Base-by-base conservation (phyloP, 2,329 filamentous ascomycete species). In the Aspergillus bombycis region DNA sequence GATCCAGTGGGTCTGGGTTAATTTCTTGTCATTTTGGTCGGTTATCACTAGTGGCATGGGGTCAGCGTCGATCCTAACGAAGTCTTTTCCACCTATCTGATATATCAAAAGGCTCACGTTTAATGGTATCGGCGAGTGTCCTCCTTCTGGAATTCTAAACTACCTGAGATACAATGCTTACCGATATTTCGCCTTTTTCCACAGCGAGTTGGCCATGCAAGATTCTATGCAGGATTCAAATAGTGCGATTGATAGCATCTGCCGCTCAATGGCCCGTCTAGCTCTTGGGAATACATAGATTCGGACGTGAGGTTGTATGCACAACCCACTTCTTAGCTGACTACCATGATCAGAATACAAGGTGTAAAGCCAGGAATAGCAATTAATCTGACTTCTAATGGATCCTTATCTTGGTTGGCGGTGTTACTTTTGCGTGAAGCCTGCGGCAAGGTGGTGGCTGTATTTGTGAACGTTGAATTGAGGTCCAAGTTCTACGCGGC, bases 211-310 rank as follows among this genome's bases (percentile, higher is more conserved):
- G 48, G 10, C 52, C 43, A 66, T 64, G 58, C 64, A 62, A 60
- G 62, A 64, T 64, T 60, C 21, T 57, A 32, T 56, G 62, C 59
- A 63, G 60, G 23, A 60, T 60, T 59, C 57, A 62, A 41, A 62
- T 64, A 62, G 58, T 64, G 21, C 43, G 14, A 34, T 62, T 38
- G 59, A 66, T 60, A 64, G 62, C 59, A 62, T 60, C 58, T 54
- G 58, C 48, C 54, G 21, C 55, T 57, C 19, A 43, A 50, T 12
- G n/a, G 12, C 34, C 43, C 11, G 28, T 52, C 16, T n/a, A 34
- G 28, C 9, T n/a, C 48, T 52, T 34, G 48, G 28, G 34, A 52
- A 23, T 21, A 52, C 28, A n/a, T 32, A 52, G n/a, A 32, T 14
- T 26, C 11, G 23, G 45, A 21, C n/a, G 8, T 11, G 48, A 32